These are phyloP conservation scores for Wickerhamiella dianesei DNA, from an alignment of 805 yeast genomes.

Conservation along the genomic window DNA sequence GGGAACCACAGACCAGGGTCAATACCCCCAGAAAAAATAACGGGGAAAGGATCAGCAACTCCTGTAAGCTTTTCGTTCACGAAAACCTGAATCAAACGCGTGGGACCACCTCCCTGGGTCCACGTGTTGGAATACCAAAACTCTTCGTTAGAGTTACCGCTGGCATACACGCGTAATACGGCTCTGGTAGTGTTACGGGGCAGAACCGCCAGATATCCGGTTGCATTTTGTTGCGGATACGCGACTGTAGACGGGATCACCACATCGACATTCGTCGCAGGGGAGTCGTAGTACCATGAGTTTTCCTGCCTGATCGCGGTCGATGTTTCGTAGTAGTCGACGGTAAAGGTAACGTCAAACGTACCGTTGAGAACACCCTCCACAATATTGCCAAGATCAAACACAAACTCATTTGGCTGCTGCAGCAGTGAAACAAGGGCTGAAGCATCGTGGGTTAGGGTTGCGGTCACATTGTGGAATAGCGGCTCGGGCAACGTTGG, in stretches of 20 bases:
- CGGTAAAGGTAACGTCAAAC: conserved; percentile 39
- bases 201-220: conserved; percentile 22
- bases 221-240: neutral
- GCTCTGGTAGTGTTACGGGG: conserved; percentile 45
- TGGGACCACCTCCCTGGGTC: conserved; percentile 4
- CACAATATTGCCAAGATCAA: conserved; percentile 49
- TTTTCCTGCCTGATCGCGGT: neutral
- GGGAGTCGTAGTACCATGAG: conserved; percentile 5
- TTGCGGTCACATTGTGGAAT: conserved; percentile 33
- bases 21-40: conserved; percentile 66
- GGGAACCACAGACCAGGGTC: conserved; percentile 74
- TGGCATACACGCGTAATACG: conserved; percentile 40
- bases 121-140: conserved; percentile 46
- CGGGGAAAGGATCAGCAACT: conserved; percentile 51
- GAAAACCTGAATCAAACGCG: conserved; percentile 49
- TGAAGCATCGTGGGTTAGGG: conserved; percentile 53
- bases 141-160: conserved; percentile 69
- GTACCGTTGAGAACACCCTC: conserved; percentile 43
- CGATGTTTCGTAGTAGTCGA: conserved; percentile 32
- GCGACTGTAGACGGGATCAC: neutral
- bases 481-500: conserved; percentile 65
- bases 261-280: conserved; percentile 7
- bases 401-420: conserved; percentile 28
- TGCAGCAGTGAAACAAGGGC: conserved; percentile 39
- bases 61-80: conserved; percentile 46